Base-by-base conservation (phyloP, 2,329 filamentous ascomycete species). In the Trichoderma sp. region DNA sequence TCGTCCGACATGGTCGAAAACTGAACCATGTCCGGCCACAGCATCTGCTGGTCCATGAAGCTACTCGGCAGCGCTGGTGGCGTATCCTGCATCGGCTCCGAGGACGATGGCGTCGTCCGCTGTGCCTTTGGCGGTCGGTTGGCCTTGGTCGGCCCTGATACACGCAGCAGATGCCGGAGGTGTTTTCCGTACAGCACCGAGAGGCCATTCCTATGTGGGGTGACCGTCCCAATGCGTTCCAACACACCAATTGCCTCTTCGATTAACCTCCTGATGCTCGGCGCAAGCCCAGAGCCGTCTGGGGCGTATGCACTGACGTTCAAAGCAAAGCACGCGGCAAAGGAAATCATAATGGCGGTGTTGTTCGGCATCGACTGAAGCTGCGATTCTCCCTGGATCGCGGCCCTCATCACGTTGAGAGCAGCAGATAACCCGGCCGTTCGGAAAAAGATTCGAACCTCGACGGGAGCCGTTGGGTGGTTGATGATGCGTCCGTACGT, bases 281-380 rank as follows among this genome's bases (percentile, higher is more conserved):
- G 87, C 0, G 87, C 87, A 0, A 90, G 76, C 61, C 84, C 84
- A 0, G 85, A 88, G 67, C 82, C 84, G 32, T 84, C 86, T 0
- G 84, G 82, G 3, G 86, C 83, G 57, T 87, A 86, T 0, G 86
- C 83, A 71, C 87, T 89, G 5, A 91, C 81, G 10, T 86, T 85
- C n/a, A 91, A 77, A 0, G 89, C 88, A 70, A 90, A 90, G 72
- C 88, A 90, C 5, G 89, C 89, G 0, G 90, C 90, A 70, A 92
- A 92, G 1, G 89, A 90, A 13, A 92, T 91, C 90, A 92, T 92
- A 70, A 92, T 91, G 66, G 90, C 86, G 0, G 90, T 92, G 72
- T 92, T 92, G 76, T 92, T 92, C 0, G 90, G 90, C 90, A 92
- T 92, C 0, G 90, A 92, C 66, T 88, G 88, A 0, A 92, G 82